These are phyloP conservation scores for Arthrobotrys musiformis DNA, from an alignment of 2,329 filamentous ascomycete species.

Conservation along the genomic window DNA sequence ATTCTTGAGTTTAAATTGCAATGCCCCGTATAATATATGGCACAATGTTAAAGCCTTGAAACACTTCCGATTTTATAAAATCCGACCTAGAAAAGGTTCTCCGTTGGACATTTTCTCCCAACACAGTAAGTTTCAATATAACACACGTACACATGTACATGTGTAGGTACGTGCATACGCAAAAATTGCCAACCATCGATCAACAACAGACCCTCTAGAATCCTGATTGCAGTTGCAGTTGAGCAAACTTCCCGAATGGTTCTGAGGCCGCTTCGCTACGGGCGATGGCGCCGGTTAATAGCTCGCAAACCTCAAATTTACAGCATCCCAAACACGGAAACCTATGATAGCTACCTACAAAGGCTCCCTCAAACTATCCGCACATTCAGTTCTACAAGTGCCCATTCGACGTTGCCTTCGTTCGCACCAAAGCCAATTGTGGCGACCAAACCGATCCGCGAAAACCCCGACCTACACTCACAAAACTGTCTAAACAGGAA, in stretches of 20 bases:
- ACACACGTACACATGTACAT: too few relatives aligned
- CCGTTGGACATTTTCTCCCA: background rate
- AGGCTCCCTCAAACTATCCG: background rate
- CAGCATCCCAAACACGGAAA: background rate
- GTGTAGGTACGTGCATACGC: too few relatives aligned
- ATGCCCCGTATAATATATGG: too few relatives aligned
- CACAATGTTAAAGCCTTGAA: too few relatives aligned
- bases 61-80: too few relatives aligned
- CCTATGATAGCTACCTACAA: background rate
- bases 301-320: background rate
- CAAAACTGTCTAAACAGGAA: conserved; percentile 87
- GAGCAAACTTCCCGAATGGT: background rate
- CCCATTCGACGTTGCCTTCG: background rate
- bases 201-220: too few relatives aligned
- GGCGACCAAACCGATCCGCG: conserved; percentile 89
- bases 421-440: conserved; percentile 79
- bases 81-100: background rate
- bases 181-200: background rate
- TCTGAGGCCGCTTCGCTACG: background rate
- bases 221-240: background rate
- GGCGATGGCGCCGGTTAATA: background rate
- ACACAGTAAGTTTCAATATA: background rate
- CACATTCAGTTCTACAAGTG: background rate
- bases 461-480: conserved; percentile 81
- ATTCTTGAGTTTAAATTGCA: too few relatives aligned